Evolutionary conservation across 2,329 filamentous ascomycete genomes (phyloP).

Genomic region (Fusarium sp.): DNA sequence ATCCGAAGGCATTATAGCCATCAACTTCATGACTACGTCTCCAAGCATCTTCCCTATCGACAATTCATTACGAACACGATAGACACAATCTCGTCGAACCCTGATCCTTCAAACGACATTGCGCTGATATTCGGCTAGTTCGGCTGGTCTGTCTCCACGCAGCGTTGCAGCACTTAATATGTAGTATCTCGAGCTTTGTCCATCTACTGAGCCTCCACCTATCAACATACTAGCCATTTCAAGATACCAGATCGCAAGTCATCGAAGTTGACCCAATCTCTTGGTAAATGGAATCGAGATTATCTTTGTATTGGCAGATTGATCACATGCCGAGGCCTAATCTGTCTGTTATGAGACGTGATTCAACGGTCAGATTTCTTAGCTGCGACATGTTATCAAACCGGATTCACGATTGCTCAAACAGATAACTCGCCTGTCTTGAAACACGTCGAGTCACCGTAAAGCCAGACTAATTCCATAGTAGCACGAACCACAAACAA

Average conservation of each 20-base stretch:
- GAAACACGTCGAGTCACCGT: constrained; percentile 7
- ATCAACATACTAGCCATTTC: constrained; percentile 2
- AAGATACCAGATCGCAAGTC: constrained; percentile 16
- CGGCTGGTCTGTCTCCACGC: neutral
- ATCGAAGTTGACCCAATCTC: neutral
- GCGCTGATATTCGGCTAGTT: neutral
- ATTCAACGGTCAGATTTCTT: neutral
- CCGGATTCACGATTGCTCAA: neutral
- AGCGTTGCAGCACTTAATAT: neutral
- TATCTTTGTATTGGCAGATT: neutral
- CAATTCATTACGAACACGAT: neutral
- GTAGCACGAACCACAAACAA: constrained; percentile 18
- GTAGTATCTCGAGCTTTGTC: constrained; percentile 3
- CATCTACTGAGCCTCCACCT: constrained; percentile 16
- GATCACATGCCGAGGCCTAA: neutral
- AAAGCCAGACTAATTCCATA: constrained; percentile 6
- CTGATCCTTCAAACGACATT: neutral
- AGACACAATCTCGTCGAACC: neutral
- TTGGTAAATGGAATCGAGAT: constrained; percentile 5
- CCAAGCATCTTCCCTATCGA: neutral
- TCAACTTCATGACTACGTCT: neutral
- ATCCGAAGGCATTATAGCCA: neutral
- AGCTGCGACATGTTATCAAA: constrained; percentile 12
- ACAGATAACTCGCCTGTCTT: neutral
- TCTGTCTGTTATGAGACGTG: neutral